Conservation (phyloP, 176 grass and related monocot genomes). For the Neostapfia colusana region DNA sequence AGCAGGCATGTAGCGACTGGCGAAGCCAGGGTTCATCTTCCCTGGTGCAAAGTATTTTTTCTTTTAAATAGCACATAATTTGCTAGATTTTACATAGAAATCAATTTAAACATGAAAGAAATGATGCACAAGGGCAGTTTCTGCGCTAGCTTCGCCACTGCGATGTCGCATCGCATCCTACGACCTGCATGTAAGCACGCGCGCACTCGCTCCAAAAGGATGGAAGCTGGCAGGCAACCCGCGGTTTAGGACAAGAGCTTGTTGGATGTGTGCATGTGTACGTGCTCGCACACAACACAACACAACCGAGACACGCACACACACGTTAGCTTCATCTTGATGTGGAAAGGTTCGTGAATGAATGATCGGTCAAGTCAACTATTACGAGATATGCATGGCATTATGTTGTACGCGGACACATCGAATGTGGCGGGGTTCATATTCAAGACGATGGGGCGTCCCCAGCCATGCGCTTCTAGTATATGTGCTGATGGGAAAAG, state of each 20-base stretch:
- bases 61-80: no score
- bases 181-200: background rate
- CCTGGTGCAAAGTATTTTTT: no score
- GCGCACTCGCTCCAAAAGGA: constrained; percentile 1
- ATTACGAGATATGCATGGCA: constrained; percentile 15
- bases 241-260: constrained; percentile 6
- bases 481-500: constrained; percentile 33
- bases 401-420: background rate
- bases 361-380: constrained; percentile 46
- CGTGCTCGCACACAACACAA: background rate
- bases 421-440: constrained; percentile 32
- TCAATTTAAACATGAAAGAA: no score
- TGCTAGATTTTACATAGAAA: no score
- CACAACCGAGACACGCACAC: background rate
- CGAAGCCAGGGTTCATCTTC: no score
- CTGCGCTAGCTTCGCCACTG: no score
- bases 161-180: background rate
- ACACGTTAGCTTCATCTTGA: background rate
- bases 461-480: background rate
- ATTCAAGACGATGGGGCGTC: constrained; percentile 34
- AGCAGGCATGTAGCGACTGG: no score
- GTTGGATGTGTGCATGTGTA: background rate
- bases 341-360: background rate
- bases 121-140: no score
- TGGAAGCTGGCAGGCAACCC: background rate